phyloP scores from a whole-genome alignment of 2,329 filamentous ascomycete species.

The Samsoniella hepiali region DNA sequence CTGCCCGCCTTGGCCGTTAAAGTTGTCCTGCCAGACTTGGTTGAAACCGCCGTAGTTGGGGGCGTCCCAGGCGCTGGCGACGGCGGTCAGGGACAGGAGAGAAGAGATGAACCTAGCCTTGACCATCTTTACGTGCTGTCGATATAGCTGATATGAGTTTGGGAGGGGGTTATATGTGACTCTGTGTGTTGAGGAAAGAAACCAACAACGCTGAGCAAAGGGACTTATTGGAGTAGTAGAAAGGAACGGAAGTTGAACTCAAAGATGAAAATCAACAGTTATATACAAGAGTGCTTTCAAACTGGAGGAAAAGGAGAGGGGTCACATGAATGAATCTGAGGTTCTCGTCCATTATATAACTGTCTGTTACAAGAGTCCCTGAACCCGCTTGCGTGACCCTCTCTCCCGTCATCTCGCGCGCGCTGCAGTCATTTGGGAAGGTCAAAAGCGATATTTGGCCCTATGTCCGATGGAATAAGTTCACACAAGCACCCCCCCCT shows the following conservation, averaged over 20 bases:
- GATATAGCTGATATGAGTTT: not conserved
- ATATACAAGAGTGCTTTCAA: conserved; percentile 6
- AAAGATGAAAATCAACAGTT: not conserved
- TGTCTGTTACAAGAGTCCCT: not conserved
- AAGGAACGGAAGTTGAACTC: not conserved
- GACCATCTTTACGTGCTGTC: conserved; percentile 23
- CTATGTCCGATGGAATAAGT: not conserved
- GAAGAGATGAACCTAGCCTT: conserved; percentile 24
- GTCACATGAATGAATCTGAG: not conserved
- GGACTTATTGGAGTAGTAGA: not conserved
- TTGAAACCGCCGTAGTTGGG: conserved; percentile 40
- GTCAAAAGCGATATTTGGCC: conserved; percentile 9
- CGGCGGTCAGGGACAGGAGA: conserved; percentile 30
- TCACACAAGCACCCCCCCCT: not conserved
- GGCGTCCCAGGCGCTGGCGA: conserved; percentile 35
- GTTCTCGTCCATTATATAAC: conserved; percentile 13
- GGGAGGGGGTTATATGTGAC: not conserved
- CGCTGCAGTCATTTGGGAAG: conserved; percentile 18
- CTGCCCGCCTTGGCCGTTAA: conserved; percentile 36
- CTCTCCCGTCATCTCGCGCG: not conserved
- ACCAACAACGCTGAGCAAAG: not conserved
- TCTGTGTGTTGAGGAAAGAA: not conserved
- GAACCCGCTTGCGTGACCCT: conserved; percentile 16
- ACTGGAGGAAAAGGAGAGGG: not conserved
- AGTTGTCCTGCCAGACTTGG: conserved; percentile 43